phyloP scores from a whole-genome alignment of 2,329 filamentous ascomycete genomes.

The Pseudocercospora fijiensis region DNA sequence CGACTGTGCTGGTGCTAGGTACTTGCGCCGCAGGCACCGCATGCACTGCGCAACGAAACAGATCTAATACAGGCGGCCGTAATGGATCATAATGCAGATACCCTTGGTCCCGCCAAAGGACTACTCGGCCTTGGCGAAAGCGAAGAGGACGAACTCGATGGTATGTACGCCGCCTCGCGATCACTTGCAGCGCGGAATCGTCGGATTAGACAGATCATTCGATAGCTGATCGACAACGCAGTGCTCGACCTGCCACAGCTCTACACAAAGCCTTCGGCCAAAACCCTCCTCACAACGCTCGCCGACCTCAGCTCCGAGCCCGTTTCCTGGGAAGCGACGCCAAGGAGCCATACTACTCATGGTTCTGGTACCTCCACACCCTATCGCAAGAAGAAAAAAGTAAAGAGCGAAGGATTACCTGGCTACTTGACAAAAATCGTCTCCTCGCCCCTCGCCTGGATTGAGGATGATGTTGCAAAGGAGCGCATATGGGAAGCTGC shows the following conservation, averaged over 20 bases:
- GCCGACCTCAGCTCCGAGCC: slow-evolving; percentile 65
- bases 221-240: slow-evolving; percentile 34
- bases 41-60: not conserved
- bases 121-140: slow-evolving; percentile 11
- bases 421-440: slow-evolving; percentile 70
- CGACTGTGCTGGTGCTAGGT: not conserved
- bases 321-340: slow-evolving; percentile 62
- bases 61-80: not conserved
- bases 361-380: slow-evolving; percentile 28
- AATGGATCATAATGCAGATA: slow-evolving; percentile 5
- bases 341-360: slow-evolving; percentile 29
- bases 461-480: slow-evolving; percentile 62
- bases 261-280: slow-evolving; percentile 70
- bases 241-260: slow-evolving; percentile 78
- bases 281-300: slow-evolving; percentile 65
- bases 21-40: not conserved
- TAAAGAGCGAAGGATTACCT: slow-evolving; percentile 53
- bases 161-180: slow-evolving; percentile 25
- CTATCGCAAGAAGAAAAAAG: slow-evolving; percentile 41
- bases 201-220: not conserved
- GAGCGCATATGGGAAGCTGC: slow-evolving; percentile 76
- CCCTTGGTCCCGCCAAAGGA: not conserved
- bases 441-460: slow-evolving; percentile 66
- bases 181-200: slow-evolving; percentile 1
- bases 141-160: slow-evolving; percentile 36